phyloP scores from a whole-genome alignment of 2,329 filamentous ascomycete species.

The Sporothrix schenckii region DNA sequence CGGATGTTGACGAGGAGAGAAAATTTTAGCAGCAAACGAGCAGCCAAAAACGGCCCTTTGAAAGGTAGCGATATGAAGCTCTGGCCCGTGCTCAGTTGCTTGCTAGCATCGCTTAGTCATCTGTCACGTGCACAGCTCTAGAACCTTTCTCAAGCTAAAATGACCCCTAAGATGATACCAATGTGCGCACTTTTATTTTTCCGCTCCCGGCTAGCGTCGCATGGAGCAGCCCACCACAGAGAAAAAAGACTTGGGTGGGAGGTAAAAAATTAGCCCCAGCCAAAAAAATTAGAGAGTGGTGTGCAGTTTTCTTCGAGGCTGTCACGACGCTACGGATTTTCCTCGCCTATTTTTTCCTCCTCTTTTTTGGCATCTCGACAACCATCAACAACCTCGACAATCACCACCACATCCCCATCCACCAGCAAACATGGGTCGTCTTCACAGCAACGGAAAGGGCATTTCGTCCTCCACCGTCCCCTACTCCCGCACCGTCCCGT shows the following conservation, averaged over 20 bases:
- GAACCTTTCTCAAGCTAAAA: background rate
- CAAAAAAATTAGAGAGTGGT: conserved; percentile 1
- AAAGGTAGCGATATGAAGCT: conserved; percentile 23
- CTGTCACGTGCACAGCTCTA: background rate
- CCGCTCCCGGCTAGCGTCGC: background rate
- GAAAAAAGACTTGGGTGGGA: background rate
- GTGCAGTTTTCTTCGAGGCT: conserved; percentile 32
- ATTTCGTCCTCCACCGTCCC: conserved; percentile 94
- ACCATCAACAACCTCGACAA: conserved; percentile 43
- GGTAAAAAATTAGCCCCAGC: conserved; percentile 31
- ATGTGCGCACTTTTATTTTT: conserved; percentile 17
- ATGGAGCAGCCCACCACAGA: conserved; percentile 1
- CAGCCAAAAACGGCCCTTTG: conserved; percentile 4
- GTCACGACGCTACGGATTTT: conserved; percentile 16
- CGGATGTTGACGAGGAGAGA: conserved; percentile 15
- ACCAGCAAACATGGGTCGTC: conserved; percentile 80
- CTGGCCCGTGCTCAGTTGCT: background rate
- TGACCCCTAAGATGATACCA: background rate
- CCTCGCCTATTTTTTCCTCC: conserved; percentile 21
- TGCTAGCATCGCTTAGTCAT: conserved; percentile 12
- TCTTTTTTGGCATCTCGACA: conserved; percentile 39
- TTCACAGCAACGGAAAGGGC: conserved; percentile 99
- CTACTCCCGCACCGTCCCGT: conserved; percentile 89
- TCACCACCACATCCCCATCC: conserved; percentile 31
- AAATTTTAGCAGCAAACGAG: conserved; percentile 3